Conservation (phyloP, 176 grass and related monocot genomes). For the Sorghum bicolor region Sorghum_bicolor_NCBIv3 NC_012871.2:66642501-66643000, state of each 20-base stretch:
- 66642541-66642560: slow-evolving; percentile 48
- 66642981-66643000: neutral
- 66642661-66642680: slow-evolving; percentile 84
- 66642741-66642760: slow-evolving; percentile 43
- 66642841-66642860: slow-evolving; percentile 88
- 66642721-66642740: slow-evolving; percentile 59
- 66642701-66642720: slow-evolving; percentile 38
- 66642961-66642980: neutral
- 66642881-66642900: neutral
- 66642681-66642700: slow-evolving; percentile 96
- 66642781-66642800: slow-evolving; percentile 48
- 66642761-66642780: slow-evolving; percentile 64
- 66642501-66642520: slow-evolving; percentile 66
- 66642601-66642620: slow-evolving; percentile 76
- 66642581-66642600: slow-evolving; percentile 62
- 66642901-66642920: neutral
- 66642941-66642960: neutral
- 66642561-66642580: slow-evolving; percentile 58
- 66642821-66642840: slow-evolving; percentile 67
- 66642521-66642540: slow-evolving; percentile 66
- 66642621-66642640: slow-evolving; percentile 82
- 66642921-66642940: neutral
- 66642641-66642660: slow-evolving; percentile 38
- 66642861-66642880: slow-evolving; percentile 41
- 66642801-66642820: slow-evolving; percentile 60